Base-by-base conservation (phyloP, 1,284 basidiomycete species). In the Ustilago trichophora region DNA sequence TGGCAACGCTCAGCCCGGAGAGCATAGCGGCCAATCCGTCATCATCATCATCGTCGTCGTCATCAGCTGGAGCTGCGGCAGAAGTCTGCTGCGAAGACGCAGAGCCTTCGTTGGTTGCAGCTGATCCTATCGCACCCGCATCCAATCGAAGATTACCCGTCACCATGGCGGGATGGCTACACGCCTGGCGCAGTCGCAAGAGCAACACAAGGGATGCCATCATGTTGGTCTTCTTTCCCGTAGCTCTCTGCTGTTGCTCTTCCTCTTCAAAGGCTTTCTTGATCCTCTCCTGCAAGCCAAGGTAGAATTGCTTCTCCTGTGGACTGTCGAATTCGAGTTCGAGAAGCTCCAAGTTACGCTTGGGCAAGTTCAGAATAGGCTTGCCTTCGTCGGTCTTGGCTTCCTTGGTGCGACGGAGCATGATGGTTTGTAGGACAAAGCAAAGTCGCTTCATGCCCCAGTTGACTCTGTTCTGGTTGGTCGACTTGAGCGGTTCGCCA, bases 361-460 rank as follows among this genome's bases (percentile, higher is more conserved):
- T 85, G 0, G 95, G 96, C 1, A 98, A 86, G 26, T 89, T 86
- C 35, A 98, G 85, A n/a, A 98, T 85, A 0, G 88, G 87, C 72
- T 92, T 91, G n/a, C 66, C 52, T 16, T 74, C 70, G 59, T 88
- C 80, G 15, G 92, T 82, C 0, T 85, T 83, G 33, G 92, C 88
- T 34, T 89, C 88, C 82, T 98, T 98, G 4, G 87, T 90, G 1
- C 95, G 88, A 6, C 95, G 87, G 16, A 98, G 87, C 93, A 98
- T 96, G 73, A 95, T 85, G 3, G 90, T 87, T 71, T 90, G 88
- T 6, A 98, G 84, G 3, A 98, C 88, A 34, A 91, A 87, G 87
- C 91, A 80, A 5, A 76, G 72, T 3, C 77, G 73, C 49, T 76
- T 77, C 72, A 80, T 71, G 13, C 75, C 79, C 60, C 68, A 70